Percentiles rank a stretch among this genome's conserved stretches.
Conservation (phyloP, 176 grass and related monocot species). For the Ampelocalamus luodianensis region DNA sequence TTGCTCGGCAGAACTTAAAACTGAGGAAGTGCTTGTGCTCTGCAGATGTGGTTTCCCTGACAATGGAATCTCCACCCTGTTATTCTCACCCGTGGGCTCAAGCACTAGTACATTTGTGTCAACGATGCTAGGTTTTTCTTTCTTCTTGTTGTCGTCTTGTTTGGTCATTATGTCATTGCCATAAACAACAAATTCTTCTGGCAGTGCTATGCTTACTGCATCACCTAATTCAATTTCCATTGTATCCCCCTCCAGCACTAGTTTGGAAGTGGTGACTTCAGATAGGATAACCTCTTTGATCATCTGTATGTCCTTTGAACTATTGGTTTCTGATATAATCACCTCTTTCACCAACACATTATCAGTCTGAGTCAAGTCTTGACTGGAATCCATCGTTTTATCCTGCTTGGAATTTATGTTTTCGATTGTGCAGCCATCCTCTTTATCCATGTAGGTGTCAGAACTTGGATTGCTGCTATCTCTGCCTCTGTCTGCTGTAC, state of each 20-base stretch:
- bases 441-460: slow-evolving; percentile 39
- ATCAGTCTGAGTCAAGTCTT: slow-evolving; percentile 39
- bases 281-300: slow-evolving; percentile 63
- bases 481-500: slow-evolving; percentile 31
- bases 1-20: slow-evolving; percentile 23
- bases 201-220: neutral
- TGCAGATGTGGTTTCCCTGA: slow-evolving; percentile 28
- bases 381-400: slow-evolving; percentile 1
- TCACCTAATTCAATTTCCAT: slow-evolving; percentile 40
- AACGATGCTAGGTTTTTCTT: slow-evolving; percentile 7
- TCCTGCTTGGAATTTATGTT: slow-evolving; percentile 37
- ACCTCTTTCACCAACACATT: slow-evolving; percentile 56
- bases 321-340: slow-evolving; percentile 57
- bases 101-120: slow-evolving; percentile 23
- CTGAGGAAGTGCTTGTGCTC: slow-evolving; percentile 22
- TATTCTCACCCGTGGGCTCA: slow-evolving; percentile 32
- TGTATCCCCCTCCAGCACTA: slow-evolving; percentile 20
- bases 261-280: slow-evolving; percentile 56
- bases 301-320: slow-evolving; percentile 50
- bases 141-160: slow-evolving; percentile 34
- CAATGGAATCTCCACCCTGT: slow-evolving; percentile 15
- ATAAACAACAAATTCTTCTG: slow-evolving; percentile 41
- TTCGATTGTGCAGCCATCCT: slow-evolving; percentile 26
- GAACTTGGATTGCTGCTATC: neutral
- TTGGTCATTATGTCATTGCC: slow-evolving; percentile 22